Base-by-base conservation (phyloP, 352 stramenopile species). In the Phytophthora pistaciae region DNA sequence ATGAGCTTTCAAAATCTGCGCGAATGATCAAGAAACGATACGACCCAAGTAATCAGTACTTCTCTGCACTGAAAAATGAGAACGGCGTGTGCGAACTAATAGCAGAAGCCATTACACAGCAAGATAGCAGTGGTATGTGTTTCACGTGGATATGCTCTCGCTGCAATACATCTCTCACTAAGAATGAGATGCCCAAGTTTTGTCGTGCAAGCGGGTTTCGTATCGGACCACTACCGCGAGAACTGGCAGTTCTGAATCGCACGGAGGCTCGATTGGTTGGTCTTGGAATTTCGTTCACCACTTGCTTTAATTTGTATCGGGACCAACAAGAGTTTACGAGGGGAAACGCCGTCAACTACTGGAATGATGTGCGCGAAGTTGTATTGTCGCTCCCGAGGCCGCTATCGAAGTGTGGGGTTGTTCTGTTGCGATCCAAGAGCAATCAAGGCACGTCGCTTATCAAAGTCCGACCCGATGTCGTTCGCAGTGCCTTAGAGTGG, bases 311-410 rank as follows among this genome's bases (percentile, higher is more conserved):
- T 25, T 16, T 67, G 0, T 66, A 66, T 23, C 13, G 14, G 1
- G 42, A 72, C 6, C 27, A 53, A 0, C 65, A 72, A 40, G 65
- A 64, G 11, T 72, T 72, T 58, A 63, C 65, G 2, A 42, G 52
- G 3, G 52, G 65, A 6, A 67, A 72, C 18, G 8, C 65, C 3
- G 49, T 72, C 2, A 63, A 67, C 14, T 67, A 72, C 18, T 72
- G 65, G 57, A 67, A 72, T 48, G 3, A 56, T 36, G 40, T 49
- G 7, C 5, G 10, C 13, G 10, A 64, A 10, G 46, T 56, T 3
- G 33, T 29, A 3, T 33, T 27, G 36, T 44, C 1, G 20, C 40
- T 72, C 1, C 56, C 64, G 1, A 23, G 56, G 16, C 56, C 64
- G 10, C 11, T 71, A 4, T n/a, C 4, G 1, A 50, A 61, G 13